Evolutionary conservation across 78 protist species (phyloP), one percentile per base, ranked within the genome.

Genomic region (Dictyostelium citrinum): DNA sequence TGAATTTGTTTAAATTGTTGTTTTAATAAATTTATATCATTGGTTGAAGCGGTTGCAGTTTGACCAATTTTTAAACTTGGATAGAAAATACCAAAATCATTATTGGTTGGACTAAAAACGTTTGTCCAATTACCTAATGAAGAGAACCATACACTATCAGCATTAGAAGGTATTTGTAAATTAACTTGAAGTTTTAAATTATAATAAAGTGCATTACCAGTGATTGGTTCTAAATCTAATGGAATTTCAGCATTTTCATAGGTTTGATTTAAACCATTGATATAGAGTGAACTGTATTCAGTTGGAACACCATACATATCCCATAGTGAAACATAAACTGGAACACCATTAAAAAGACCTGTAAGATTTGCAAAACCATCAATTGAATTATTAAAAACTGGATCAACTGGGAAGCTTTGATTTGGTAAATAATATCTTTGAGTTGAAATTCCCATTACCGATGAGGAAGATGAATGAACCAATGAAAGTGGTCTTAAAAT

Each of bases 11-110:
- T 77, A 31, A 86, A 67, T 58, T 74, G 78, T 6, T n/a, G 39
- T 68, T 74, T 77, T 10, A 86, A 11, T 24, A 37, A 11, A 31
- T 77, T 43, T 5, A 86, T 41, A 41, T 76, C 68, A 16, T 17
- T 3, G 0, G 24, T 8, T 1, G 81, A 58, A 12, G 92, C 84
- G 0, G 35, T 58, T 2, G 74, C 92, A 29, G 92, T 86, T 64
- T 77, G 92, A 43, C 92, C 92, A 29, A 86, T 72, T 68, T 86
- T 86, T 22, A 79, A 86, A 5, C 31, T 24, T 55, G 92, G 92
- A 39, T 41, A 43, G 58, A 24, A 86, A 7, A 45, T 60, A 24
- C 35, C 45, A 55, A 20, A 20, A 27, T 39, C 5, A 1, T 1
- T 39, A 24, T 10, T 64, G 9, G 51, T 5, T 4, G 70, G 39